Evolutionary conservation across 2,329 filamentous ascomycete species (phyloP), one percentile per base, ranked within the genome.

Genomic region (Neonectria magnoliae): DNA sequence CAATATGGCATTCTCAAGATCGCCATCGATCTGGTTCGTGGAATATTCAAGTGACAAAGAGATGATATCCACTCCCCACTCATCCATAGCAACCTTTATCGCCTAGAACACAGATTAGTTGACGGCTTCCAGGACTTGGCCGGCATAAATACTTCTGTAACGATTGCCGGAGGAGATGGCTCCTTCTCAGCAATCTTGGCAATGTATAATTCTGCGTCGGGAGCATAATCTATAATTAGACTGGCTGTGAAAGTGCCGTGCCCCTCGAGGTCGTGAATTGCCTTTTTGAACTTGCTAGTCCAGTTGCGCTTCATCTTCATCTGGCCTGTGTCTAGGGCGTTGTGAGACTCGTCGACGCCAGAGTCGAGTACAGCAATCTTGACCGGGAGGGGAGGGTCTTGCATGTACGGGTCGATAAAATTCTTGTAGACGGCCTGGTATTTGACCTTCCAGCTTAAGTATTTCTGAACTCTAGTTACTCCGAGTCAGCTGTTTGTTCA

Each of bases 11-110:
- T 10, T 6, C 3, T 57, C 22, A 11, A 69, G 54, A 0, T 7
- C 9, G 0, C 57, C 22, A 0, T 68, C 63, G 9, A 65, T 42
- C 9, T 65, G 36, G 4, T 38, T 42, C 1, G 62, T 48, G 0
- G 60, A 58, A 33, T 53, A 67, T 2, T 71, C 73, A 41, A 72
- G 71, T 2, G 68, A 72, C 65, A 72, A 68, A 38, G 67, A 72
- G 29, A 72, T 68, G 18, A 72, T 65, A 20, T 72, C 70, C 2
- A 69, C 68, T 0, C 57, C 16, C 65, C 68, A 68, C 1, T 52
- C 41, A 1, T 61, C 18, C 3, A 65, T 56, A 3, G 64, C 67
- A n/a, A 57, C n/a, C 1, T 59, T 38, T 6, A 71, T 69, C 6
- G 67, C 69, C 69, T 71, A 5, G 3, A 10, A 18, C 4, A 33